Evolutionary conservation across 164 flowering plant genomes (phyloP).

Genomic region (Warburgia ugandensis): DNA sequence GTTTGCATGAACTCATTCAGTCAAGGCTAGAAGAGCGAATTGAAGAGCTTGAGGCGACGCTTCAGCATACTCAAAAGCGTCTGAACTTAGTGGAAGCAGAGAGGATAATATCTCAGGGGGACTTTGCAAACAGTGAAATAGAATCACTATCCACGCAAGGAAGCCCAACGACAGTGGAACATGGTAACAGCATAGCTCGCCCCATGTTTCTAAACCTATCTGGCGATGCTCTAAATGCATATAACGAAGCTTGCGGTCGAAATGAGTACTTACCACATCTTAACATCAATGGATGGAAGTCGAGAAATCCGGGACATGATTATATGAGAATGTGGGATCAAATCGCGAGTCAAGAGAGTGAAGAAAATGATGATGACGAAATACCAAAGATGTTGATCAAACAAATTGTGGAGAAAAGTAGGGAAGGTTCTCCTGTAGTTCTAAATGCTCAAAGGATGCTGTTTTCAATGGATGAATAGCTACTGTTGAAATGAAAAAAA

Average conservation of each 20-base stretch:
- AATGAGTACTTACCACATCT: conserved; percentile 5
- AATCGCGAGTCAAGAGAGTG: conserved; percentile 14
- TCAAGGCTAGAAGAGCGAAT: conserved; percentile 69
- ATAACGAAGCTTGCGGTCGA: conserved; percentile 36
- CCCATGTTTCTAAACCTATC: conserved; percentile 52
- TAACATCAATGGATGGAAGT: conserved; percentile 1
- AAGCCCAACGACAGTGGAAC: conserved; percentile 20
- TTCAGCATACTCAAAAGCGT: conserved; percentile 45
- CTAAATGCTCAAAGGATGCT: conserved; percentile 45
- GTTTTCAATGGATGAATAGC: conserved; percentile 29
- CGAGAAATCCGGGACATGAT: background rate
- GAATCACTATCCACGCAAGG: conserved; percentile 20
- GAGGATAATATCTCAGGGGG: conserved; percentile 15
- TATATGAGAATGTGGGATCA: conserved; percentile 9
- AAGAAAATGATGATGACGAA: conserved; percentile 36
- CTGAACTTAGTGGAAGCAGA: conserved; percentile 31
- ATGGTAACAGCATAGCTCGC: conserved; percentile 7
- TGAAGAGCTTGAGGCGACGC: conserved; percentile 66
- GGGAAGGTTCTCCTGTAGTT: conserved; percentile 51
- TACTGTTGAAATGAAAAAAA: conserved; percentile 5
- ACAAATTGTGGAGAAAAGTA: conserved; percentile 59
- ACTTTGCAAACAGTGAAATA: conserved; percentile 20
- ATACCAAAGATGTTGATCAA: conserved; percentile 43
- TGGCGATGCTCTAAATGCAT: conserved; percentile 60
- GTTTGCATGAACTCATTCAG: conserved; percentile 68